A percentile compares a stretch with the other conserved stretches of the same genome.
phyloP scores from a whole-genome alignment of 1,139 yeast species.

The Candida sanyaensis region DNA sequence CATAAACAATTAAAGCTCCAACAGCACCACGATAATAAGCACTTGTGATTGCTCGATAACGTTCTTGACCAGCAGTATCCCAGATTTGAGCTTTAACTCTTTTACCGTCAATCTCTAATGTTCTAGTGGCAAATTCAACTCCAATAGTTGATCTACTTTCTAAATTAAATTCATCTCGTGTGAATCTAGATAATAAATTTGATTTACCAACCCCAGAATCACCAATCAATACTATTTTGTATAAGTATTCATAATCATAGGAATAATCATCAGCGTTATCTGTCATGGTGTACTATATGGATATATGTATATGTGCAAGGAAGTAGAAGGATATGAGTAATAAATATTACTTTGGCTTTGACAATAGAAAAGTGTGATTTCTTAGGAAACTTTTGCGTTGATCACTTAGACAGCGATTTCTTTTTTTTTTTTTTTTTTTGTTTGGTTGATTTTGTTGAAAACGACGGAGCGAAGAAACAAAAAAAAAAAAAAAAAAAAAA shows the following conservation, averaged over 20 bases:
- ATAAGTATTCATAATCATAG: conserved; percentile 92
- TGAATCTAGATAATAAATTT: conserved; percentile 88
- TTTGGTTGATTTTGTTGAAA: background rate
- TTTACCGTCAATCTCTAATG: conserved; percentile 92
- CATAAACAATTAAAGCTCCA: conserved; percentile 95
- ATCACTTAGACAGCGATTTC: background rate
- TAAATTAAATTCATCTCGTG: conserved; percentile 92
- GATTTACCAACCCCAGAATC: conserved; percentile 98
- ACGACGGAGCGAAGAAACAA: background rate
- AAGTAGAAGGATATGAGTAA: background rate
- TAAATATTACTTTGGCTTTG: no score
- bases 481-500: background rate
- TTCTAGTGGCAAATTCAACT: conserved; percentile 96
- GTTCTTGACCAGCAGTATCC: conserved; percentile 99
- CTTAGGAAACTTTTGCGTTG: background rate
- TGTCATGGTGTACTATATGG: conserved; percentile 26
- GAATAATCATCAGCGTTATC: conserved; percentile 70
- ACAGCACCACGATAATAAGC: conserved; percentile 99
- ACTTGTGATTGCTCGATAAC: conserved; percentile 96
- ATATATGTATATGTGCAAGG: conserved; percentile 1
- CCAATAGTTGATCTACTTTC: conserved; percentile 96
- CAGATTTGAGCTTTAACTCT: conserved; percentile 97
- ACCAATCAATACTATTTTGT: conserved; percentile 95
- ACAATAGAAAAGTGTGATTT: no score
- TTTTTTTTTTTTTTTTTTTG: background rate